Base-by-base conservation (phyloP, 2,329 filamentous ascomycete species). In the Fusarium burgessii region DNA sequence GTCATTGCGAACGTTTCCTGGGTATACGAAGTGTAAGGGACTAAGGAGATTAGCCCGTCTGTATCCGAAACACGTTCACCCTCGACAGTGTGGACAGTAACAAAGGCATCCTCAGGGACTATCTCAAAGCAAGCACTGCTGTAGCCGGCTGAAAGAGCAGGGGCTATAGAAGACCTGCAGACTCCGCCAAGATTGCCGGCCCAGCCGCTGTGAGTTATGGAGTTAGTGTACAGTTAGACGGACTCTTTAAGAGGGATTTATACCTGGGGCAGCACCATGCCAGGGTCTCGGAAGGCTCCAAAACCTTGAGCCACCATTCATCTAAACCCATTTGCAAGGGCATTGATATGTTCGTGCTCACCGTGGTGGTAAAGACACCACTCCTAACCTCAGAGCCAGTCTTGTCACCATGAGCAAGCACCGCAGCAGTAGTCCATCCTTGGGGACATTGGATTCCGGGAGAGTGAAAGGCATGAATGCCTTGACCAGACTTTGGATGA, bases 181-280 rank as follows among this genome's bases (percentile, higher is more conserved):
- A 18, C 29, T 5, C 68, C 70, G 15, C 47, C 43, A 1, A 29
- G 23, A 18, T 52, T 33, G 20, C 46, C 67, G 3, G 15, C 41
- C 50, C 58, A 77, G 18, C 66, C 74, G 12, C 73, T 77, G 3
- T 6, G 10, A 29, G 14, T 5, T 3, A n/a, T 1, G 10, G 18
- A 3, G 7, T 73, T 4, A 74, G 40, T 20, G 13, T 33, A 10
- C 0, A 13, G 10, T 7, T 11, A 3, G 11, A 4, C 12, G 11
- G 20, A 23, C 17, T 25, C 8, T 25, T 7, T 51, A 7, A 38
- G 9, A 38, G 5, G 17, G 11, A 32, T 7, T n/a, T 12, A 10
- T 67, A 74, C 74, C 63, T 77, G 5, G 68, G 72, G 23, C 71
- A 77, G 49, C 72, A 77, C 32, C 52, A 76, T 9, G 64, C 67